Base-by-base conservation (phyloP, 805 yeast species). In the Grigorovia yakushimaensis region DNA sequence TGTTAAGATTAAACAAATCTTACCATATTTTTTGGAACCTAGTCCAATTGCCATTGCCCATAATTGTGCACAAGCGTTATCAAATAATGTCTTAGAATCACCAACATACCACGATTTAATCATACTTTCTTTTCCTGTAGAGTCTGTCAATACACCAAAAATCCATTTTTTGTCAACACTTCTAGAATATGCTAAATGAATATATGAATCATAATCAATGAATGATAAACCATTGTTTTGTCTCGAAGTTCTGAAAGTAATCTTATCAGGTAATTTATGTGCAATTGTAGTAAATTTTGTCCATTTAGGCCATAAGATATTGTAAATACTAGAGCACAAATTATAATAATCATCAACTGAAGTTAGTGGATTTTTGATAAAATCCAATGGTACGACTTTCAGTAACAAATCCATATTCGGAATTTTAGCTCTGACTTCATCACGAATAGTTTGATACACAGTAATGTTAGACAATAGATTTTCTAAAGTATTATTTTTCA, bases 71-170 rank as follows among this genome's bases (percentile, higher is more conserved):
- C 84, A 75, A 2, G 83, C 78, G 0, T 72, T 67, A 38, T 80
- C 80, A 57, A 79, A 73, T n/a, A 65, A 57, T 2, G 57, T 53
- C 39, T 57, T 66, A 0, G 67, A 57, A 47, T 54, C 56, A 46
- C 67, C 66, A 60, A 59, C 73, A 54, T 72, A 73, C 89, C 91
- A 84, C 0, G 88, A 74, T 53, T 78, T 81, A 0, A 81, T 74
- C 42, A 71, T 73, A 17, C 81, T 76, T 11, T 78, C 72, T 3
- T 71, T 70, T 0, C 96, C 96, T 60, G 76, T 74, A 43, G 89
- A 91, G 58, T 91, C 96, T 0, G 93, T 73, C 94, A 97, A 88
- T 0, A 94, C 82, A 0, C 87, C 94, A 20, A 81, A 78, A 41
- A 88, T 73, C 96, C 96, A 91, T 47, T 78, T 79, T 50, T 79